Conservation (phyloP, 306 rosid genomes). For the Hippophae rhamnoides region DNA sequence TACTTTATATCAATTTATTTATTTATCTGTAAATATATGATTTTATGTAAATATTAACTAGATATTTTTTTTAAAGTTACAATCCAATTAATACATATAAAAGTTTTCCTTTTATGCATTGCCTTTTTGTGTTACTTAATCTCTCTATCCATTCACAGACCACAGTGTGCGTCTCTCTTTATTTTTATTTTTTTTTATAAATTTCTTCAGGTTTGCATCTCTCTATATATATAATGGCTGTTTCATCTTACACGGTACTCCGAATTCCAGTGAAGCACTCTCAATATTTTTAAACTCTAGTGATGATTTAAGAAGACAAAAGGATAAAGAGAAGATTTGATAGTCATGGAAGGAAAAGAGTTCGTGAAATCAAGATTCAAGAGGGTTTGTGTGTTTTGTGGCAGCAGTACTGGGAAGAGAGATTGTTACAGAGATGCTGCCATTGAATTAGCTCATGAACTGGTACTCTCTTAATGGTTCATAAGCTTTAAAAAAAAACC, state of each 20-base stretch:
- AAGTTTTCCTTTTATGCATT: conserved; percentile 11
- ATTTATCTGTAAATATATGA: too few relatives aligned
- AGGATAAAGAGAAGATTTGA: background rate
- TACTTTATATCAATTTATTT: too few relatives aligned
- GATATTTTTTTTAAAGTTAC: too few relatives aligned
- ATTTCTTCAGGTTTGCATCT: background rate
- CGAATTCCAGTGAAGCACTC: background rate
- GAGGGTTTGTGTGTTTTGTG: conserved; percentile 50
- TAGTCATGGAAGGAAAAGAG: conserved; percentile 28
- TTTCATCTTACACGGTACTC: background rate
- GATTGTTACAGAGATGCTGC: conserved; percentile 44
- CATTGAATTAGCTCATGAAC: conserved; percentile 41
- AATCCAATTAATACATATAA: too few relatives aligned
- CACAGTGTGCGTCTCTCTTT: background rate
- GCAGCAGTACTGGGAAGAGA: conserved; percentile 47
- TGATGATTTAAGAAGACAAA: background rate
- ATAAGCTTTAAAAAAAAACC: background rate
- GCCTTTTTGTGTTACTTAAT: conserved; percentile 25
- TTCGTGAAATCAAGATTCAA: conserved; percentile 33
- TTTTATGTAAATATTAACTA: too few relatives aligned
- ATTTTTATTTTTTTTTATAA: background rate
- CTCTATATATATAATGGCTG: conserved; percentile 4
- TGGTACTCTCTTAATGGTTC: conserved; percentile 20
- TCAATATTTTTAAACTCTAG: background rate
- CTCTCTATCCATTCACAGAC: conserved; percentile 4